Evolutionary conservation across 257 asterid species (phyloP).

Genomic region (Parsonsia alboflavescens): DNA sequence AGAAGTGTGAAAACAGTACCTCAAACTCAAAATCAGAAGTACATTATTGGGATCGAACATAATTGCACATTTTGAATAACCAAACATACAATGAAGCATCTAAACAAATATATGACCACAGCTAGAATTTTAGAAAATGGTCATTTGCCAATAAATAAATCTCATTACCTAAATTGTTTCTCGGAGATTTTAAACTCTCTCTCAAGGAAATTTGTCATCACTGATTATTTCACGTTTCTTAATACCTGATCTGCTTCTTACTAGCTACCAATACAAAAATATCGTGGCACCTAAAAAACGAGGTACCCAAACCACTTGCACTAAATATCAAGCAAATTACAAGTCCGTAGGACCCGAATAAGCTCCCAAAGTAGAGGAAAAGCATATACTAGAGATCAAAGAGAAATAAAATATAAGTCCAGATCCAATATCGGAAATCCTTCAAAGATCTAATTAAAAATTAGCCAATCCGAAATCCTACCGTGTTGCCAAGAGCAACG

Average conservation of each 20-base stretch:
- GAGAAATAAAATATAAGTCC: not conserved
- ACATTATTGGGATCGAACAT: not conserved
- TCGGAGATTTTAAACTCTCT: not conserved
- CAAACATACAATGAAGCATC: not conserved
- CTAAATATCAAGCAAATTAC: not conserved
- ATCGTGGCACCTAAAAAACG: not conserved
- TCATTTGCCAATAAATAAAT: not conserved
- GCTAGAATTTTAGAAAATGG: not conserved
- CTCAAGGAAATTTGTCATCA: not conserved
- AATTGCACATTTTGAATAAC: not conserved
- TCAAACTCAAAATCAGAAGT: not conserved
- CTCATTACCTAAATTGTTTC: not conserved
- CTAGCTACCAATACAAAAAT: not conserved
- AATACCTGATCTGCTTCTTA: slow-evolving; percentile 1
- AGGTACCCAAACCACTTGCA: not conserved
- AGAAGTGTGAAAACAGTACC: not conserved
- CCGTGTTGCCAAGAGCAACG: slow-evolving; percentile 92
- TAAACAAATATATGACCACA: not conserved
- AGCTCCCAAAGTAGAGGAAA: not conserved
- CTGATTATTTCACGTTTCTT: not conserved
- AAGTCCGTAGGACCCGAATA: not conserved
- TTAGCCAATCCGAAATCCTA: slow-evolving; percentile 20
- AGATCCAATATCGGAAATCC: slow-evolving; percentile 15
- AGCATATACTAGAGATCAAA: not conserved
- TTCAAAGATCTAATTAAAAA: slow-evolving; percentile 17